A percentile compares a stretch with the other conserved stretches of the same genome.
These are phyloP conservation scores for Lasiosphaeria ovina DNA, from an alignment of 495 filamentous ascomycete species.

Conservation along the genomic window DNA sequence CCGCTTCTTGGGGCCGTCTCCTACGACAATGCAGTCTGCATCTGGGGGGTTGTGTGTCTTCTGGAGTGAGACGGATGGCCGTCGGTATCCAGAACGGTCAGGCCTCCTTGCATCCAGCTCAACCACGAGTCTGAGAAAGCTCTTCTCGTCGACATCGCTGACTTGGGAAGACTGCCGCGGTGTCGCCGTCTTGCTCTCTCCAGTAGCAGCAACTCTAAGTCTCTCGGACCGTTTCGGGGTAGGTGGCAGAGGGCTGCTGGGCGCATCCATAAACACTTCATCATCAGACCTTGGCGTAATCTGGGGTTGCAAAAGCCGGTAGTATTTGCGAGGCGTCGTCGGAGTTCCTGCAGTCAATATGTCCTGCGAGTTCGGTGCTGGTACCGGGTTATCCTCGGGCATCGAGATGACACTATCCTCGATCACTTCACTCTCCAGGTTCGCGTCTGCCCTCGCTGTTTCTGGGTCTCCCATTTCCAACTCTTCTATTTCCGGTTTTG, in stretches of 20 bases:
- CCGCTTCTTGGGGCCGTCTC: constrained; percentile 16
- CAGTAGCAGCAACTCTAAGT: not conserved
- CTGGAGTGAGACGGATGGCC: constrained; percentile 21
- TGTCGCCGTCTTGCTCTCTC: constrained; percentile 9
- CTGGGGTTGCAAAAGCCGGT: constrained; percentile 10
- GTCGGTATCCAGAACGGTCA: constrained; percentile 20
- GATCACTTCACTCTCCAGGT: constrained; percentile 21
- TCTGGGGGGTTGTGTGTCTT: constrained; percentile 13
- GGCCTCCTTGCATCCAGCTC: constrained; percentile 41
- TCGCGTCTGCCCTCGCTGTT: too few relatives aligned
- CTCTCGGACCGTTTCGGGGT: constrained; percentile 18
- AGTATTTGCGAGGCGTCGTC: constrained; percentile 19
- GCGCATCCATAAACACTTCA: constrained; percentile 49
- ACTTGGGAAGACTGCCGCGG: constrained; percentile 36
- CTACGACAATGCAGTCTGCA: constrained; percentile 32
- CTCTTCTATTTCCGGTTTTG: constrained; percentile 10
- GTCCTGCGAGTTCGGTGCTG: not conserved
- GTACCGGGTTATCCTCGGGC: not conserved
- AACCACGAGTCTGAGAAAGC: constrained; percentile 43
- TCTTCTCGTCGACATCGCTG: constrained; percentile 46
- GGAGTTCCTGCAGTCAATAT: constrained; percentile 4
- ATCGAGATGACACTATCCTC: constrained; percentile 26
- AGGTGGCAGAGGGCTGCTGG: constrained; percentile 35
- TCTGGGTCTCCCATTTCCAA: not conserved
- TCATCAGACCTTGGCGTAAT: constrained; percentile 38